These are phyloP conservation scores for Kalmusia sp. DNA, from an alignment of 2,329 filamentous ascomycete genomes.

Conservation along the genomic window DNA sequence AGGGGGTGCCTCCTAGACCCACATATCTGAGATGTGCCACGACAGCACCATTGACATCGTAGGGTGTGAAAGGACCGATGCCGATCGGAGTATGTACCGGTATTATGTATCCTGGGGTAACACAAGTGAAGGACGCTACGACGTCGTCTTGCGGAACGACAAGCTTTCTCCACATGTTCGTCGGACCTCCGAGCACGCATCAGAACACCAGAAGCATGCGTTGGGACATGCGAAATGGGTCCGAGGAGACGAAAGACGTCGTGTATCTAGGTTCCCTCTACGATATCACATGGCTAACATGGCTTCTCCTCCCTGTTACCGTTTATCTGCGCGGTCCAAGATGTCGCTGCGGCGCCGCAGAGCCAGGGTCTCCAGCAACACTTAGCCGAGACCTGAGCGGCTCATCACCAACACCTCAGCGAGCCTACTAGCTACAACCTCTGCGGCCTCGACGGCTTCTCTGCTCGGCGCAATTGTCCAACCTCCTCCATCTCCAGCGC, in stretches of 20 bases:
- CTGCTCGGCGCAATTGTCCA: background rate
- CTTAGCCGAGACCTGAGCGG: constrained; percentile 19
- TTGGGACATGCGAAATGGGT: background rate
- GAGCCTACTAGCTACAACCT: constrained; percentile 4
- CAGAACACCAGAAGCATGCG: background rate
- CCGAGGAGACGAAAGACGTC: background rate
- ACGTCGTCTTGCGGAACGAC: too few relatives aligned
- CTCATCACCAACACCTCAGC: constrained; percentile 17
- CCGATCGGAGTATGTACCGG: background rate
- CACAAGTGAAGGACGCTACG: too few relatives aligned
- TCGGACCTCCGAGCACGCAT: background rate
- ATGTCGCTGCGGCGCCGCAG: too few relatives aligned
- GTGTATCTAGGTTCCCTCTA: too few relatives aligned
- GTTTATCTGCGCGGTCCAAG: too few relatives aligned
- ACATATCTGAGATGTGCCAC: too few relatives aligned
- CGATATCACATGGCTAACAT: too few relatives aligned
- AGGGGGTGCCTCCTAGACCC: too few relatives aligned
- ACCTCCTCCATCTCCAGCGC: background rate
- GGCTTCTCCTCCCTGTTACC: too few relatives aligned
- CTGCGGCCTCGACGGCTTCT: background rate
- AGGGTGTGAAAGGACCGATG: too few relatives aligned
- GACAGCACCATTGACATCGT: too few relatives aligned
- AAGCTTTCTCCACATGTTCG: background rate
- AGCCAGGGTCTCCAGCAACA: background rate
- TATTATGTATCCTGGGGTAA: too few relatives aligned